phyloP scores from a whole-genome alignment of 2,329 filamentous ascomycete genomes.

The Colletotrichum eremochloae region DNA sequence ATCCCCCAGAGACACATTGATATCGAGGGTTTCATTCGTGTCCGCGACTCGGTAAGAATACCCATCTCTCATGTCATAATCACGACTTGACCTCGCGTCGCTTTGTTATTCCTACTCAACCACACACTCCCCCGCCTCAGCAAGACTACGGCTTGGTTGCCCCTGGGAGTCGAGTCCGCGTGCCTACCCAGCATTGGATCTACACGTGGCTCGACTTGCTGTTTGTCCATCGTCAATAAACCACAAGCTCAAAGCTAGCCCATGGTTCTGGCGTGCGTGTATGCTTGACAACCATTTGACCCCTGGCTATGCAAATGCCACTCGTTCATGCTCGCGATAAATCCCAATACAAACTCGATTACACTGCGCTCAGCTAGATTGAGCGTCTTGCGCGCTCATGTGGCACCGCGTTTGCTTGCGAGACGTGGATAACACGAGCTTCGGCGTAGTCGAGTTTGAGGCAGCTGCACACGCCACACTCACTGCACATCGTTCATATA shows the following conservation, averaged over 20 bases:
- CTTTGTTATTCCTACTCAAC: neutral
- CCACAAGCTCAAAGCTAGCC: neutral
- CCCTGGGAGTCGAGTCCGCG: neutral
- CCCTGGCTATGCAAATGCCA: neutral
- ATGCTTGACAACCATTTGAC: neutral
- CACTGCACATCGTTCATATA: neutral
- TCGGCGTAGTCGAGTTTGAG: neutral
- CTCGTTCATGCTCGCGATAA: neutral
- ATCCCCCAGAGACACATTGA: constrained; percentile 62
- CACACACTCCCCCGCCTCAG: neutral
- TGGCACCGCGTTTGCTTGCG: constrained; percentile 44
- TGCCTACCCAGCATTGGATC: constrained; percentile 4
- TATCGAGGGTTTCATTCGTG: constrained; percentile 82
- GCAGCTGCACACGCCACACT: neutral
- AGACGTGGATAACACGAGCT: constrained; percentile 32
- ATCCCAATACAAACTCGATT: neutral
- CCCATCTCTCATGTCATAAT: constrained; percentile 6
- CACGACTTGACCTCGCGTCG: neutral
- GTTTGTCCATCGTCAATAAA: constrained; percentile 21
- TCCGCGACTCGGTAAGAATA: constrained; percentile 82
- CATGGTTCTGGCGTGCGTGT: neutral
- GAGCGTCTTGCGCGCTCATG: constrained; percentile 16
- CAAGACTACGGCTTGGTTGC: neutral
- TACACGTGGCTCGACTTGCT: constrained; percentile 33
- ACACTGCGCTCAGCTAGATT: neutral